Base-by-base conservation (phyloP, 163 green algal genomes). In the Chloromonas sp. region DNA sequence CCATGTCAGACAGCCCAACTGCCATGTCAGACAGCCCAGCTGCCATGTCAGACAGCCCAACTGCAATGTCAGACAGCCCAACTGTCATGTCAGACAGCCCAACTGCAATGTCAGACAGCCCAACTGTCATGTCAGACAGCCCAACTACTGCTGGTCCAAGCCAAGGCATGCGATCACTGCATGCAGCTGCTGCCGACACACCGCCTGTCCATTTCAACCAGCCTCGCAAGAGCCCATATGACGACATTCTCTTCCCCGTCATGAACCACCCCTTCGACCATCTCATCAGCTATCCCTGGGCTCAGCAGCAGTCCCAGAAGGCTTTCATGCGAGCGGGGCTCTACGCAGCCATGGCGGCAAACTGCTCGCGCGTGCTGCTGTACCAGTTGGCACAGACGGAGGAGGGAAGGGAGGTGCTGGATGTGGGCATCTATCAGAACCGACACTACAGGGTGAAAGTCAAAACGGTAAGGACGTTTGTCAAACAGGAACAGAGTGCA, bases 181-280 rank as follows among this genome's bases (percentile, higher is more conserved):
- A 36, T 36, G 36, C 36, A 36, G 36, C 36, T 36, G 36, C 36
- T 36, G 36, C 36, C 36, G 36, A 36, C 36, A 36, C 36, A 36
- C 36, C 36, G 36, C 36, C 36, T 11, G 66, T 11, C 11, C 66
- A 74, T 11, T 74, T 11, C 66, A 74, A 5, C 66, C 5, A 74
- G 66, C 66, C 66, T 74, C 66, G 66, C 66, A 74, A 82, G 2
- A 82, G 36, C 61, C 66, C 80, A 1, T 84, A 88, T 81, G 85
- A 89, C 58, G 88, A 91, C 82, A 83, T 91, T 60, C 82, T 91
- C 76, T 83, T 87, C 71, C 88, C 88, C 15, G 88, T 91, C 15
- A 84, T 91, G 70, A 89, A 91, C 82, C 88, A 91, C 71, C 88
- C 88, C 2, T 91, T 91, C 58, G 88, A 91, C 74, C 66, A 86